Base-by-base conservation (phyloP, 2,329 filamentous ascomycete species). In the Pseudovirgaria hyperparasitica region DNA sequence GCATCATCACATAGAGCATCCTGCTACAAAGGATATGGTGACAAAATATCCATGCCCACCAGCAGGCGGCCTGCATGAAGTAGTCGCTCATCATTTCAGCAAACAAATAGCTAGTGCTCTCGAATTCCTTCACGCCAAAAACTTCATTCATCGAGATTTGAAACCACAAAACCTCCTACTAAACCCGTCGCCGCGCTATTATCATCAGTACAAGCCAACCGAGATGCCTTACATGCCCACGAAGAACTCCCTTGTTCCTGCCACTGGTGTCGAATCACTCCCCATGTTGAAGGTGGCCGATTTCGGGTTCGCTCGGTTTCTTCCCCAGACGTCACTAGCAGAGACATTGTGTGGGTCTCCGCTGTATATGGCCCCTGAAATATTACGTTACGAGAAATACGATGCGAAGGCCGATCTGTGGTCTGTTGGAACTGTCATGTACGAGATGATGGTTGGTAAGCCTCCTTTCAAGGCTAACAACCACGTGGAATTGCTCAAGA, bases 251-350 rank as follows among this genome's bases (percentile, higher is more conserved):
- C 63, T 90, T 30, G 79, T 82, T 23, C 85, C 87, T 4, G 70
- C 77, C 15, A 76, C 77, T 15, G 90, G 90, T 6, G 62, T 98
- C 16, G 67, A 72, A 28, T 90, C 85, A 11, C 58, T 98, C 22
- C 90, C 90, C 4, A 92, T 96, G 78, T 71, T 98, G 33, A 98
- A 98, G 60, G 76, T 98, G 42, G 90, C 90, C 31, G 90, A 98
- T 58, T 98, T 98, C 48, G 90, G 90, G n/a, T 98, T 98, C 50
- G 90, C 90, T 30, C 76, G 90, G 30, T 84, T 92, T 29, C 62
- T 98, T 25, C 87, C 90, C 2, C 76, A 82, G 6, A 92, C 87
- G 0, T 87, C 86, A 5, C 67, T 98, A 36, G 90, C 90, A 8
- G 90, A 98, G 52, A 98, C 90, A 0, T 71, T 98, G 1, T 98